Evolutionary conservation across 768 basidiomycete species (phyloP).

Genomic region (Lentinus brumalis): DNA sequence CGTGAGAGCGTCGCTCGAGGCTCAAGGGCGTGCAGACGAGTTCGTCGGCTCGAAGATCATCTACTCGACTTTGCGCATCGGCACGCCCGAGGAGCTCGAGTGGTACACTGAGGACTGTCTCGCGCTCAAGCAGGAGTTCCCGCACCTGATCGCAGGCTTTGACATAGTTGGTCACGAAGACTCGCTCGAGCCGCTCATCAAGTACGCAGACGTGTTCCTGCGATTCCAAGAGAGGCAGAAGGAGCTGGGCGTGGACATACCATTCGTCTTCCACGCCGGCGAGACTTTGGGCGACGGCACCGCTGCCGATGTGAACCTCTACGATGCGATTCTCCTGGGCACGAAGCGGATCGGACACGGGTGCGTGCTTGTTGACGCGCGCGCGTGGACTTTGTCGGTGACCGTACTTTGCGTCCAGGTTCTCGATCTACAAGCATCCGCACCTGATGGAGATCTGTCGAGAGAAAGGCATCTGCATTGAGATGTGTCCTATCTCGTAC

Average conservation of each 20-base stretch:
- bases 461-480: constrained; percentile 63
- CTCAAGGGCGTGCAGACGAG: constrained; percentile 55
- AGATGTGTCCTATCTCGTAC: constrained; percentile 83
- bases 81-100: constrained; percentile 56
- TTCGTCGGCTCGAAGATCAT: constrained; percentile 78
- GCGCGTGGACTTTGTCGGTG: not conserved
- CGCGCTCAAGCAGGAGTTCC: constrained; percentile 70
- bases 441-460: constrained; percentile 68
- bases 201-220: constrained; percentile 64
- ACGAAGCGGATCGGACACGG: constrained; percentile 85
- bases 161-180: constrained; percentile 84
- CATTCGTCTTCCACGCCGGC: constrained; percentile 80
- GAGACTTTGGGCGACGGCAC: constrained; percentile 81
- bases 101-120: constrained; percentile 79
- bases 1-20: constrained; percentile 52
- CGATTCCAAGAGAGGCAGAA: constrained; percentile 59
- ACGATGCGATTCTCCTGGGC: constrained; percentile 76
- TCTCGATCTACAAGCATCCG: constrained; percentile 77
- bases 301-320: constrained; percentile 68
- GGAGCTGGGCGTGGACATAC: constrained; percentile 62
- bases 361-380: constrained; percentile 36
- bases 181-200: constrained; percentile 53
- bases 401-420: constrained; percentile 41
- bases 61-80: constrained; percentile 61
- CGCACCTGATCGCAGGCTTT: constrained; percentile 73